phyloP scores from a whole-genome alignment of 1,284 basidiomycete species.

The Trichosporon ovoides region DNA sequence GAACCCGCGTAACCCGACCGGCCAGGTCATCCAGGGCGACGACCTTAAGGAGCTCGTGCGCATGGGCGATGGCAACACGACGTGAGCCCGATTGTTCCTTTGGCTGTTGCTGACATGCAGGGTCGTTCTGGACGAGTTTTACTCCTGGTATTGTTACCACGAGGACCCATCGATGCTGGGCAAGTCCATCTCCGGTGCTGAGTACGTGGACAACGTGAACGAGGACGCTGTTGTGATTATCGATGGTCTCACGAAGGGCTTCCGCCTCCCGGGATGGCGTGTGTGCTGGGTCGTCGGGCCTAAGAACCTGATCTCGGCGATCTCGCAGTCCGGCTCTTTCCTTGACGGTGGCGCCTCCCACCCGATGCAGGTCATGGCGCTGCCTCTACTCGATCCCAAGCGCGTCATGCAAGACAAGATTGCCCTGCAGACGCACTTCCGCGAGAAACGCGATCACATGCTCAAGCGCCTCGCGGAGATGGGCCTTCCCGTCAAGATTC shows the following conservation, averaged over 20 bases:
- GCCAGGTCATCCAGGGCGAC: constrained; percentile 67
- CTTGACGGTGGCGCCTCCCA: constrained; percentile 84
- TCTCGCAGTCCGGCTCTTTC: constrained; percentile 83
- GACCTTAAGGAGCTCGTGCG: constrained; percentile 74
- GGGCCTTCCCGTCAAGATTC: constrained; percentile 67
- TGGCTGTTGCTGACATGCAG: constrained; percentile 50
- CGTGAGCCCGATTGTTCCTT: constrained; percentile 26
- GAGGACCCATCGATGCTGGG: constrained; percentile 69
- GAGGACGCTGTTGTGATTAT: constrained; percentile 77
- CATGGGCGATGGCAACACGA: constrained; percentile 59
- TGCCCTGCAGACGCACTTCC: constrained; percentile 81
- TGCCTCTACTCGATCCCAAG: constrained; percentile 68
- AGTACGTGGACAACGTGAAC: constrained; percentile 79
- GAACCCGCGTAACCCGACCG: constrained; percentile 65
- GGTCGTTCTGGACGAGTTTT: constrained; percentile 78
- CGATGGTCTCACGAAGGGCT: constrained; percentile 86
- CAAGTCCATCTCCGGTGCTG: constrained; percentile 74
- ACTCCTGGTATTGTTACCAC: constrained; percentile 67
- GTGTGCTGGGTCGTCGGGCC: constrained; percentile 95
- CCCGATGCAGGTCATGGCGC: constrained; percentile 80
- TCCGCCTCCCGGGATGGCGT: constrained; percentile 77
- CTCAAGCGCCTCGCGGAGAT: constrained; percentile 72
- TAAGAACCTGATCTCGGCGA: constrained; percentile 76
- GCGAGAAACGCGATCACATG: constrained; percentile 82
- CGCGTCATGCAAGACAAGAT: constrained; percentile 68